Percentiles rank a stretch among this genome's conserved stretches.
Conservation (phyloP, 352 stramenopile species). For the Phytophthora parvispora region DNA sequence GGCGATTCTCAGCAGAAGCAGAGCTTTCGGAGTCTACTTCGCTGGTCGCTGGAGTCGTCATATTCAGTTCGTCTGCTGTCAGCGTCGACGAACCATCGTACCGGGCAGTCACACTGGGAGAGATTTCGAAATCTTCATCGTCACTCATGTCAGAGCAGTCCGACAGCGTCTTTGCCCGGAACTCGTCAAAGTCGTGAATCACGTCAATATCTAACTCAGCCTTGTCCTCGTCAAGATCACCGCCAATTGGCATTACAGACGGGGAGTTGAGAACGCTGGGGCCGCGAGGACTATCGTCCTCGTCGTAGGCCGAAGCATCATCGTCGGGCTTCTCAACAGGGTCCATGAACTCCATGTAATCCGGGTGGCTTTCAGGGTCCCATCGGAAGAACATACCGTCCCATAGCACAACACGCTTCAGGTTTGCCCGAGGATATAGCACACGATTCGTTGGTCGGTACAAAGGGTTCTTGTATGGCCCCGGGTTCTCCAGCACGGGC, state of each 20-base stretch:
- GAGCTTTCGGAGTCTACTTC: conserved; percentile 42
- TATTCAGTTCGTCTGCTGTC: conserved; percentile 39
- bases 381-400: conserved; percentile 90
- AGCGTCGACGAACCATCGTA: conserved; percentile 45
- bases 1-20: conserved; percentile 22
- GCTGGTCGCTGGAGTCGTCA: conserved; percentile 30
- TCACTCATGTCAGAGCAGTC: conserved; percentile 89
- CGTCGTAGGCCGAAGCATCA: conserved; percentile 36
- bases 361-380: conserved; percentile 86
- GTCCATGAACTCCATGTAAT: conserved; percentile 92
- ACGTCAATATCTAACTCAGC: conserved; percentile 82
- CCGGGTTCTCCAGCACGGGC: conserved; percentile 74
- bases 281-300: conserved; percentile 35
- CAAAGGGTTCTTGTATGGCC: conserved; percentile 76
- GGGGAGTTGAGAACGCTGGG: conserved; percentile 44
- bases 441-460: conserved; percentile 86
- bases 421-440: conserved; percentile 86
- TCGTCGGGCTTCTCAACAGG: conserved; percentile 54
- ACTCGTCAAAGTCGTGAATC: conserved; percentile 87
- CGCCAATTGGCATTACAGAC: conserved; percentile 51
- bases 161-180: conserved; percentile 72
- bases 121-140: conserved; percentile 72
- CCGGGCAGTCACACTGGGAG: conserved; percentile 38
- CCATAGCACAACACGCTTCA: conserved; percentile 90
- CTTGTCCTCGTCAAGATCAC: conserved; percentile 74